Evolutionary conservation across 2,329 filamentous ascomycete species (phyloP).

Genomic region (Blastomyces percursus): DNA sequence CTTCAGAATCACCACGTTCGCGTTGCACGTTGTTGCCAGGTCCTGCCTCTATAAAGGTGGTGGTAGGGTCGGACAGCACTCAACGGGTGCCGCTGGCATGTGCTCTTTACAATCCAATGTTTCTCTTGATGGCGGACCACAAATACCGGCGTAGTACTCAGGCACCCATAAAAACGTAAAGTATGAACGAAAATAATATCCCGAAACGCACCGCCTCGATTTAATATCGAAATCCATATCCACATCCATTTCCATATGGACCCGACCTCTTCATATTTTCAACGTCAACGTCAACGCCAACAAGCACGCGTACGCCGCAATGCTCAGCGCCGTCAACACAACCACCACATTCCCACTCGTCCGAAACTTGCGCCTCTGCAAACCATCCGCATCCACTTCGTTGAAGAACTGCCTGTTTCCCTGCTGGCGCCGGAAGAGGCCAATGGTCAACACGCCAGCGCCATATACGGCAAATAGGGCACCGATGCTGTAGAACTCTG

Average conservation of each 20-base stretch:
- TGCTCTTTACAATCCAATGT: neutral
- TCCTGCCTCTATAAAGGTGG: neutral
- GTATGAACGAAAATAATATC: neutral
- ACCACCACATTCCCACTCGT: slow-evolving; percentile 57
- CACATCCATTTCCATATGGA: neutral
- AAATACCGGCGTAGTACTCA: neutral
- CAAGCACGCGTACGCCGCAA: slow-evolving; percentile 51
- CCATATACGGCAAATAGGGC: slow-evolving; percentile 91
- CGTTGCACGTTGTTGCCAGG: neutral
- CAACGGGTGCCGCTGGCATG: neutral
- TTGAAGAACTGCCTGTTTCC: slow-evolving; percentile 88
- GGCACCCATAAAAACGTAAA: neutral
- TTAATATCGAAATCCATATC: too few species aligned
- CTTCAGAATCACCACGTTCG: neutral
- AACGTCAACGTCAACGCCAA: slow-evolving; percentile 47
- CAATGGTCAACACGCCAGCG: slow-evolving; percentile 68
- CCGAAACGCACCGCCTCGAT: neutral
- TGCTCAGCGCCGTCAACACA: slow-evolving; percentile 50
- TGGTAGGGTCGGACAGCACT: neutral
- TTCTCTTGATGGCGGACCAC: neutral
- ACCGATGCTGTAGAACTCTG: slow-evolving; percentile 95
- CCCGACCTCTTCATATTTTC: slow-evolving; percentile 8
- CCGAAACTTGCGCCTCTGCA: slow-evolving; percentile 51
- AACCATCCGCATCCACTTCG: slow-evolving; percentile 45
- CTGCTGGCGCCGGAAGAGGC: slow-evolving; percentile 76